Conservation (phyloP, 106 monocot species). For the Amphibolis antarctica region DNA sequence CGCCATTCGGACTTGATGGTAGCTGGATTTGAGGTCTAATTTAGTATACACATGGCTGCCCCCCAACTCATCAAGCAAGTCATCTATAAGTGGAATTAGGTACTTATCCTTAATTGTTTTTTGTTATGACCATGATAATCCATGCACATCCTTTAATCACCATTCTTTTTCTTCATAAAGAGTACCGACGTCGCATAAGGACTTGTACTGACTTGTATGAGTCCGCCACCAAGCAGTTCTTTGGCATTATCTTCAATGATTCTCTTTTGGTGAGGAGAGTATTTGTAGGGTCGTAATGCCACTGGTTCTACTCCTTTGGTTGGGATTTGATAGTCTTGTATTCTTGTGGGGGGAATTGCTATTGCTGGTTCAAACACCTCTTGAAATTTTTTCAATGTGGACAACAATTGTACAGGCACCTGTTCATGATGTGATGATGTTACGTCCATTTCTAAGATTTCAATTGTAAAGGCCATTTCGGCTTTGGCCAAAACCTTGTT, state of each 20-base stretch:
- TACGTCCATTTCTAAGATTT: no score
- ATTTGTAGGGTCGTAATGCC: no score
- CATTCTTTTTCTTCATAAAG: not conserved
- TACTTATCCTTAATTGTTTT: not conserved
- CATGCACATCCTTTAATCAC: not conserved
- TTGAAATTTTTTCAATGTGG: no score
- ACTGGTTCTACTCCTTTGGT: no score
- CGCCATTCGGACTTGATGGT: not conserved
- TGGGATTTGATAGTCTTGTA: no score
- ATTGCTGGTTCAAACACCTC: no score
- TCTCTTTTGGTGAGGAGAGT: no score
- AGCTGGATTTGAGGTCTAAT: not conserved
- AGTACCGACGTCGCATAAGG: not conserved
- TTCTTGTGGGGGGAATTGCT: no score
- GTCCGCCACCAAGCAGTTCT: not conserved
- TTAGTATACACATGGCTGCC: not conserved
- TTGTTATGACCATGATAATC: not conserved
- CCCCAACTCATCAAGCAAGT: not conserved
- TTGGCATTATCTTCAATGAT: not conserved
- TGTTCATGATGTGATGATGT: no score
- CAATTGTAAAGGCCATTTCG: no score
- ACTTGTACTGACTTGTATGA: not conserved
- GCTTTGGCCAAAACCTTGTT: no score
- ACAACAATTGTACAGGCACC: no score
- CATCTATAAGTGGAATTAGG: not conserved